Evolutionary conservation across 148 eudicot genomes (phyloP).

Genomic region (Nyssa sinensis): DNA sequence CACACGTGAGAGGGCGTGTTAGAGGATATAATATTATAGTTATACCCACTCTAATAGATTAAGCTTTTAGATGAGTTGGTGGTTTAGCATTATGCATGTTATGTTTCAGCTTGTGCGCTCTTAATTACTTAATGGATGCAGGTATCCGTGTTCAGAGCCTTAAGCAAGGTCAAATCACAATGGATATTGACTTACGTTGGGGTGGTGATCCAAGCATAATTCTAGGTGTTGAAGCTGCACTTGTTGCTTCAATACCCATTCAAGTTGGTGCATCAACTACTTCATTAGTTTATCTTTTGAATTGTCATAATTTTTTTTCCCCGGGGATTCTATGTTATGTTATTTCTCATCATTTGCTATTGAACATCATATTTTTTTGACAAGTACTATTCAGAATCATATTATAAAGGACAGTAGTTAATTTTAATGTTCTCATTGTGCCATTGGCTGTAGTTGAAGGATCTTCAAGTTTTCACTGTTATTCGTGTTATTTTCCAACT

Average conservation of each 20-base stretch:
- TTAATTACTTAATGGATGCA: constrained; percentile 32
- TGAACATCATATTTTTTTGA: too few relatives aligned
- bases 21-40: too few relatives aligned
- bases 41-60: too few relatives aligned
- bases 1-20: too few relatives aligned
- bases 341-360: background rate
- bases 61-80: background rate
- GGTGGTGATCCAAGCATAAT: constrained; percentile 93
- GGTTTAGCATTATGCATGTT: background rate
- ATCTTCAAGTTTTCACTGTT: constrained; percentile 94
- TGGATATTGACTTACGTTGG: constrained; percentile 97
- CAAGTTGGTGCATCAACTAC: constrained; percentile 53
- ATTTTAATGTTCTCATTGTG: constrained; percentile 8
- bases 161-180: constrained; percentile 78
- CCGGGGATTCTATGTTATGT: background rate
- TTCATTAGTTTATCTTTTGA: background rate
- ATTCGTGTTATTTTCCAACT: constrained; percentile 94
- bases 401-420: background rate
- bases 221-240: constrained; percentile 81
- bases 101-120: constrained; percentile 48
- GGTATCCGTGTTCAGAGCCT: constrained; percentile 98
- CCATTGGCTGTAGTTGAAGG: constrained; percentile 66
- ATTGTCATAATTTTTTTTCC: background rate
- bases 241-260: constrained; percentile 87
- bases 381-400: too few relatives aligned